Evolutionary conservation across 345 rosid genomes (phyloP), one percentile per base, ranked within the genome.

Genomic region (Eucalyptus tenuipes): DNA sequence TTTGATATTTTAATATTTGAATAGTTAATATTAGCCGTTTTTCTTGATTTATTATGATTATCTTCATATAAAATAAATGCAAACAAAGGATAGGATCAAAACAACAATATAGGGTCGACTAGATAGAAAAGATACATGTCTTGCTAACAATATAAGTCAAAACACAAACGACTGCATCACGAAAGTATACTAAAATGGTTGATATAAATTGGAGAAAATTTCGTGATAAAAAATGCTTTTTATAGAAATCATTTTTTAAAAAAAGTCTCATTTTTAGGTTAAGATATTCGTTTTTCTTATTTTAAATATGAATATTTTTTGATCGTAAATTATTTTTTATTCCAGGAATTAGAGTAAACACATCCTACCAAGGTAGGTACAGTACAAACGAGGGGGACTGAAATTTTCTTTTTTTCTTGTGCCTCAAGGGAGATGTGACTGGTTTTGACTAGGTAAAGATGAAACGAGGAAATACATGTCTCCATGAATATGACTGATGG

Each of bases 61-160:
- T 71, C 45, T 10, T 71, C 8, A 3, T 18, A 37, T 11, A 37
- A 37, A 37, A 22, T 18, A 18, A 10, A 18, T 37, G 45, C 82
- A 71, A 37, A 71, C 45, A 71, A 10, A 37, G 27, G 14, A 12
- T 17, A 15, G 10, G 10, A 64, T 14, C 37, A 29, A 64, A n/a
- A 64, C 4, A 0, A n/a, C 4, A 10, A 18, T 3, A 64, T 1
- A 15, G 2, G 40, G 75, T 15, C 10, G 0, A 64, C 20, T 14
- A 14, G 40, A 64, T n/a, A 14, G 18, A 14, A 7, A 64, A n/a
- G 31, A 6, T 12, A 29, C 3, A 4, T 59, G 68, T 61, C 1
- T 61, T 29, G 64, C 64, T 4, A 57, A 25, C 13, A 57, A 57
- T 11, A 57, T 25, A 57, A 57, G 29, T 11, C 64, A 10, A 10